These are phyloP conservation scores for Kodamaea laetipori DNA, from an alignment of 805 yeast genomes.

Conservation along the genomic window DNA sequence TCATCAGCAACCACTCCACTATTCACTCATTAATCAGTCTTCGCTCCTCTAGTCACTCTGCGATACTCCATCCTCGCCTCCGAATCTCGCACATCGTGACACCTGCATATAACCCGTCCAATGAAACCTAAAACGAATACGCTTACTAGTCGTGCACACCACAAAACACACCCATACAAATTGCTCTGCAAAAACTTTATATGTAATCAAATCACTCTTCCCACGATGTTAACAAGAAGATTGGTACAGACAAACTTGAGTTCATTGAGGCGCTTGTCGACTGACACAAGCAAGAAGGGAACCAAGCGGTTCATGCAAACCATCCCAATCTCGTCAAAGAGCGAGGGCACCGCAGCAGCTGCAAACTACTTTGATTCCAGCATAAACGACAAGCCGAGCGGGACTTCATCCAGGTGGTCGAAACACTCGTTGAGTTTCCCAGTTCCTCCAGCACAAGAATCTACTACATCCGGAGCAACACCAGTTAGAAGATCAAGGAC, in stretches of 20 bases:
- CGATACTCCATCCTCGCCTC: too few relatives aligned
- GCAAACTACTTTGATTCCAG: slow-evolving; percentile 14
- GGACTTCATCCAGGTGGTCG: slow-evolving; percentile 31
- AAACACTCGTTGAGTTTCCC: slow-evolving; percentile 29
- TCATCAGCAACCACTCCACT: too few relatives aligned
- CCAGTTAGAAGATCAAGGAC: slow-evolving; percentile 36
- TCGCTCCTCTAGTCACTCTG: too few relatives aligned
- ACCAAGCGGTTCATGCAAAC: slow-evolving; percentile 40
- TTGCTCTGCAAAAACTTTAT: not conserved
- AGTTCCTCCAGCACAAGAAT: slow-evolving; percentile 1
- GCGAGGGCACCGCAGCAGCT: not conserved
- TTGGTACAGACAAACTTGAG: slow-evolving; percentile 9
- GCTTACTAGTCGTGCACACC: slow-evolving; percentile 11
- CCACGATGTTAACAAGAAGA: slow-evolving; percentile 15
- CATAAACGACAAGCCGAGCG: slow-evolving; percentile 15
- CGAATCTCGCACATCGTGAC: slow-evolving; percentile 9
- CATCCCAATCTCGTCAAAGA: slow-evolving; percentile 26
- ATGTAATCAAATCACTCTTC: slow-evolving; percentile 1
- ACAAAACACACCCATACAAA: slow-evolving; percentile 1
- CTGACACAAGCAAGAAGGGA: slow-evolving; percentile 23
- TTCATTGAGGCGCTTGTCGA: slow-evolving; percentile 21
- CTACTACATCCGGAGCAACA: slow-evolving; percentile 1
- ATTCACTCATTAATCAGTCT: too few relatives aligned
- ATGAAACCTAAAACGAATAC: slow-evolving; percentile 5
- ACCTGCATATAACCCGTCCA: slow-evolving; percentile 13